Base-by-base conservation (phyloP, 1,284 basidiomycete species). In the Chiua sp. region DNA sequence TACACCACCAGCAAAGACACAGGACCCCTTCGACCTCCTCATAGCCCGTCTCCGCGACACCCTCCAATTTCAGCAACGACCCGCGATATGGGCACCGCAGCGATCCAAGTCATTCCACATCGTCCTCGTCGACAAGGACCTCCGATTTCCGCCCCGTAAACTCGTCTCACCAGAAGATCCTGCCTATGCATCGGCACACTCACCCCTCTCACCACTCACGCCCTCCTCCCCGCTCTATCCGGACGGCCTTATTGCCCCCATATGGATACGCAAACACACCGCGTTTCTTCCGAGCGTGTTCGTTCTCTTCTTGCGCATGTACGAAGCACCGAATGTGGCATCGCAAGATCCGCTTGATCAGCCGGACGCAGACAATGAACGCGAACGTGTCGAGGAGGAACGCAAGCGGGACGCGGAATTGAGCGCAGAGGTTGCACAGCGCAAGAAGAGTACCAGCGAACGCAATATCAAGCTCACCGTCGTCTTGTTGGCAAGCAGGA, bases 211-310 rank as follows among this genome's bases (percentile, higher is more conserved):
- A 0, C 97, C 97, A 0, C 78, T 98, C 30, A 93, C 93, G 0
- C 89, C 92, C 0, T 84, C 89, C 2, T 96, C 94, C 0, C 96
- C 98, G 0, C 80, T 98, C 18, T 86, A 94, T 73, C 97, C 97
- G 0, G 97, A 99, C 73, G 97, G 97, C 1, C 79, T 99, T 52
- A 94, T 99, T 59, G 94, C 97, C 2, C 97, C 97, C 0, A 94
- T 98, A 68, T 99, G 97, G 97, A 88, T 98, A 20, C 84, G 96
- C 51, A 99, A 98, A 76, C 96, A 98, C 70, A 92, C 93, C 0
- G 88, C 94, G 11, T 86, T 97, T 37, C 79, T 98, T 0, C 97
- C 97, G 0, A 89, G 92, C 20, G 94, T 98, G 0, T 98, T 98
- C 74, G 92, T 98, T 7, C 80, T 96, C 52, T 97, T 98, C 73